Conservation (phyloP, 306 rosid genomes). For the Leucaena leucocephala region DNA sequence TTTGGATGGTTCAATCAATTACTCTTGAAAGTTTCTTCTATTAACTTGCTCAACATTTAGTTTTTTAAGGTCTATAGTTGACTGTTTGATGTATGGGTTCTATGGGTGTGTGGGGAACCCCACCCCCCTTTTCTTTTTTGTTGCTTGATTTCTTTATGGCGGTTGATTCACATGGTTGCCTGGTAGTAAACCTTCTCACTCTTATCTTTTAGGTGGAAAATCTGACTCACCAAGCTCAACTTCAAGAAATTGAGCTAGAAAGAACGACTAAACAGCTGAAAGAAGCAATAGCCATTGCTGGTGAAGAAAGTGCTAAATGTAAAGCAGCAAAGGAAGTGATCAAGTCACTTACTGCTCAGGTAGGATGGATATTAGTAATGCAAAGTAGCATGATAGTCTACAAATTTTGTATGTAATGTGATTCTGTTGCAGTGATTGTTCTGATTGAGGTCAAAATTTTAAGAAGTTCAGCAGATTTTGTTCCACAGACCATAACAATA, state of each 20-base stretch:
- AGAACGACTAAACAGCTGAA: conserved; percentile 89
- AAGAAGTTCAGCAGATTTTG: neutral
- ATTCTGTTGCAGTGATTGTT: neutral
- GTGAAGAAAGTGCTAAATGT: conserved; percentile 87
- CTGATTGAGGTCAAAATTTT: neutral
- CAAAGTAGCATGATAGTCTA: neutral
- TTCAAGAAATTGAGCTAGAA: conserved; percentile 91
- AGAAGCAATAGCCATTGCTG: conserved; percentile 89
- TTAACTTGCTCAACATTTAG: neutral
- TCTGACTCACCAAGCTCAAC: conserved; percentile 85
- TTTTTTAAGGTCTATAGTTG: conserved; percentile 3
- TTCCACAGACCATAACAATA: neutral
- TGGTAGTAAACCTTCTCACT: conserved; percentile 36
- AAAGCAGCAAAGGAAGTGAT: conserved; percentile 98
- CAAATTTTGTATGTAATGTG: neutral
- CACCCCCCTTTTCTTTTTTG: neutral
- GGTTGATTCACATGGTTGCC: conserved; percentile 32
- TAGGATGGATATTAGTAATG: conserved; percentile 45
- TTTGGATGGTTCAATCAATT: conserved; percentile 11
- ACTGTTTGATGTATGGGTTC: conserved; percentile 19
- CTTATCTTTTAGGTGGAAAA: conserved; percentile 70
- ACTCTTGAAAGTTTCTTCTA: conserved; percentile 21
- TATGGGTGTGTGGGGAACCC: neutral
- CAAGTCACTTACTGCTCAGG: conserved; percentile 96
- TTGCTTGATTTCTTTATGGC: conserved; percentile 3